Percentiles rank a stretch among this genome's conserved stretches.
Conservation (phyloP, 805 yeast species). For the Metschnikowia corniflorae region DNA sequence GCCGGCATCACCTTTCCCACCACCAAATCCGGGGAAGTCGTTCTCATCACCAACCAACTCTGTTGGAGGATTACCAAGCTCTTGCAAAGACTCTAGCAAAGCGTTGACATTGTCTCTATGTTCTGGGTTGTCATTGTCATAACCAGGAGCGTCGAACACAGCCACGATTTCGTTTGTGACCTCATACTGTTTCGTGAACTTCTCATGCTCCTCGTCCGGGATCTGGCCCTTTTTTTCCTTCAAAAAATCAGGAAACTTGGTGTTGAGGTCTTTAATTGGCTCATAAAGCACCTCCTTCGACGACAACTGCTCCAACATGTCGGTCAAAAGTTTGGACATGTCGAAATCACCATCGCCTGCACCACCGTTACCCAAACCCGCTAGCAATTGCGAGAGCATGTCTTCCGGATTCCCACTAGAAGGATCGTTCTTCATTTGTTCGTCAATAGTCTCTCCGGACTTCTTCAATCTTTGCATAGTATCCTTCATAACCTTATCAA, state of each 20-base stretch:
- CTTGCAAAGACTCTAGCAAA: slow-evolving; percentile 66
- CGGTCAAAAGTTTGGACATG: slow-evolving; percentile 59
- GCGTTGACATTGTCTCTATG: slow-evolving; percentile 50
- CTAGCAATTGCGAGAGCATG: slow-evolving; percentile 59
- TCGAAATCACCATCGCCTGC: slow-evolving; percentile 49
- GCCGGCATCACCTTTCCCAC: slow-evolving; percentile 36
- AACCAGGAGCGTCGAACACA: slow-evolving; percentile 63
- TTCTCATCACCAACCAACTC: slow-evolving; percentile 63
- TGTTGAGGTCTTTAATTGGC: slow-evolving; percentile 77
- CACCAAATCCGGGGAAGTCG: slow-evolving; percentile 45
- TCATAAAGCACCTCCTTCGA: slow-evolving; percentile 84
- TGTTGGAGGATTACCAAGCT: slow-evolving; percentile 74
- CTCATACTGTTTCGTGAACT: slow-evolving; percentile 59
- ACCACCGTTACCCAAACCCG: slow-evolving; percentile 40
- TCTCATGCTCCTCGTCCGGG: slow-evolving; percentile 43
- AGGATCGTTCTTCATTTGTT: slow-evolving; percentile 47
- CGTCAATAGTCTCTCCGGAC: slow-evolving; percentile 69
- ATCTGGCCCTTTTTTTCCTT: slow-evolving; percentile 46
- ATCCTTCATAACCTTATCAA: slow-evolving; percentile 72
- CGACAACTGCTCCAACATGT: slow-evolving; percentile 77
- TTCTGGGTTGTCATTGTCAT: slow-evolving; percentile 47
- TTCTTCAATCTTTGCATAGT: slow-evolving; percentile 78
- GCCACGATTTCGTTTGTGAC: slow-evolving; percentile 59
- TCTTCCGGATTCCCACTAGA: slow-evolving; percentile 41
- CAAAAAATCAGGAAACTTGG: slow-evolving; percentile 72